Conservation (phyloP, 2,329 filamentous ascomycete genomes). For the Verticillium klebahnii region DNA sequence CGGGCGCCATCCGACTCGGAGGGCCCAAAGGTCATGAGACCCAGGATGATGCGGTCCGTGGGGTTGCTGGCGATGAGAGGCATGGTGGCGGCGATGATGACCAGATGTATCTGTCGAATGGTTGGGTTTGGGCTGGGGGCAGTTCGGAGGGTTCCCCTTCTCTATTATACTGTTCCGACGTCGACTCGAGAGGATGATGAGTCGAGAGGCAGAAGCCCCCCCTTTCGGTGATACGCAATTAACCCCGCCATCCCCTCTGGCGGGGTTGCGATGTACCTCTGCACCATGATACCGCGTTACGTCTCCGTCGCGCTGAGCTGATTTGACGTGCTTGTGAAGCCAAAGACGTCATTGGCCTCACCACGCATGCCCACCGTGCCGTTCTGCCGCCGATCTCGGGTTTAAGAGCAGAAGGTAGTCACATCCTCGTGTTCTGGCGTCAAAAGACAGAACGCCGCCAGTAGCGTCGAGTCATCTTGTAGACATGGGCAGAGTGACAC, state of each 20-base stretch:
- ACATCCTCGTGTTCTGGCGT: not conserved
- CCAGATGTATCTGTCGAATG: no score
- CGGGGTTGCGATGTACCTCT: not conserved
- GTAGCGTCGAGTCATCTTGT: no score
- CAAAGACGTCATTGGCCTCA: not conserved
- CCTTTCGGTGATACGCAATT: not conserved
- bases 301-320: not conserved
- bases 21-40: conserved; percentile 81
- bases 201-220: not conserved
- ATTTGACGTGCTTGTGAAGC: not conserved
- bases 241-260: not conserved
- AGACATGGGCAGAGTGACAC: no score
- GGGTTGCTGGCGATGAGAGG: conserved; percentile 37
- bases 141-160: not conserved
- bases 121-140: not conserved
- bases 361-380: not conserved
- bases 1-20: conserved; percentile 56
- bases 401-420: not conserved
- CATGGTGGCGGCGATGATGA: conserved; percentile 27
- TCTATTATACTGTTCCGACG: not conserved
- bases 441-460: no score
- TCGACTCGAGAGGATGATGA: not conserved
- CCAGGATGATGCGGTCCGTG: conserved; percentile 71
- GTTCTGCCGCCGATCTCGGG: not conserved
- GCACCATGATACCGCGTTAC: not conserved